Evolutionary conservation across 2,329 filamentous ascomycete genomes (phyloP).

Genomic region (Colletotrichum musicola): DNA sequence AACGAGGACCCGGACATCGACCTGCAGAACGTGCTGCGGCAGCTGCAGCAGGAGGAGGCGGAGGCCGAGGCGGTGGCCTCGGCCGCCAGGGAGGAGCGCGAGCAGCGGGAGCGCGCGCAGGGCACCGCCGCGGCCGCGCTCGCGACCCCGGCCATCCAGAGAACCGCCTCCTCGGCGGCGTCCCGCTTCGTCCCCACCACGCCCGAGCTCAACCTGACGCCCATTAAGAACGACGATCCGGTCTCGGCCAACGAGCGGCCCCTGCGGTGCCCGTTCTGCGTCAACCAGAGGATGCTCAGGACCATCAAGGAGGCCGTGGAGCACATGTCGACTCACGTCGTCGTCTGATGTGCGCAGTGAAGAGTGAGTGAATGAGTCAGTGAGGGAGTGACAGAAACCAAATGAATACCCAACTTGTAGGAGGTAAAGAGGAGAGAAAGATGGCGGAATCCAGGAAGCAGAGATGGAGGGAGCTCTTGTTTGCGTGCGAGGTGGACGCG

Average conservation of each 20-base stretch:
- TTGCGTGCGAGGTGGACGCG: too few relatives aligned
- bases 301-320: slow-evolving; percentile 73
- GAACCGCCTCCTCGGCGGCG: slow-evolving; percentile 34
- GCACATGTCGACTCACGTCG: slow-evolving; percentile 72
- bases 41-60: slow-evolving; percentile 70
- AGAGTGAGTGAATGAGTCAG: background rate
- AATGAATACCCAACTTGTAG: slow-evolving; percentile 24
- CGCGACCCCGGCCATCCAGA: slow-evolving; percentile 43
- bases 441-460: too few relatives aligned
- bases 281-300: slow-evolving; percentile 71
- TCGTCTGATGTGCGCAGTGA: slow-evolving; percentile 55
- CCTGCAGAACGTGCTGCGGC: slow-evolving; percentile 69
- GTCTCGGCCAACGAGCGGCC: slow-evolving; percentile 62
- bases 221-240: slow-evolving; percentile 64
- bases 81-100: slow-evolving; percentile 65
- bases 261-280: slow-evolving; percentile 70
- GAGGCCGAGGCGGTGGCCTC: slow-evolving; percentile 70
- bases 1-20: slow-evolving; percentile 70
- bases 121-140: slow-evolving; percentile 43
- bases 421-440: background rate
- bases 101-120: slow-evolving; percentile 53
- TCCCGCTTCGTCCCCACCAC: slow-evolving; percentile 41
- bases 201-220: slow-evolving; percentile 65
- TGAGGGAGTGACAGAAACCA: background rate
- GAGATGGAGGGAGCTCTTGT: too few relatives aligned